Evolutionary conservation across 148 eudicot genomes (phyloP), one percentile per base, ranked within the genome.

Genomic region (Cornus florida): DNA sequence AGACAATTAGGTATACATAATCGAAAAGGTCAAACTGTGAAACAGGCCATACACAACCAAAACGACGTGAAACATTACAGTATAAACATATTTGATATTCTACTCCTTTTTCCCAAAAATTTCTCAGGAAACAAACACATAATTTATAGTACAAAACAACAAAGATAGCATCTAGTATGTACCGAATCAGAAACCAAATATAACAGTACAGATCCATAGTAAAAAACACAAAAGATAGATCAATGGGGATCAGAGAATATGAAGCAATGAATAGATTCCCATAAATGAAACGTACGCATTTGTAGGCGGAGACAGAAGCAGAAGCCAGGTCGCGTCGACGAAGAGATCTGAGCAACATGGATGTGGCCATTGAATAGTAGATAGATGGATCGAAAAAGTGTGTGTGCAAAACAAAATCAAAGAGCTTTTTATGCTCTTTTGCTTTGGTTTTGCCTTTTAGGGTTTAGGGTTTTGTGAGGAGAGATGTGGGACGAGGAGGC

Each of bases 301-400:
- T 82, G 75, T 72, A 87, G 33, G 90, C 81, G 14, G 89, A 80
- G 66, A 87, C 16, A 79, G 87, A 67, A 19, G 82, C 82, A 3
- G 85, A 82, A 8, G 85, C 41, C 59, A 90, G 46, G 22, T 86
- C 89, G 17, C 90, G 88, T 74, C 88, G 89, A 32, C 86, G 90
- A 33, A 90, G 84, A 73, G 90, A 82, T 75, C 93, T 82, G 67
- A 86, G 85, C 57, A 90, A 56, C 43, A 75, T 67, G 38, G 86
- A 50, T 16, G 90, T 48, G 2, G 92, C 92, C 92, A 90, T 90
- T 38, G 76, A 74, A 28, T 28, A 28, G 28, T 28, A 28, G 64
- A 7, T 32, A n/a, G 4, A 73, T 56, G 22, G 56, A 71, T 38
- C 14, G 32, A 19, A 14, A 74, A 17, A 33, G 39, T 24, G 7